These are phyloP conservation scores for Globisporangium middletonii DNA, from an alignment of 352 stramenopile genomes.

Conservation along the genomic window DNA sequence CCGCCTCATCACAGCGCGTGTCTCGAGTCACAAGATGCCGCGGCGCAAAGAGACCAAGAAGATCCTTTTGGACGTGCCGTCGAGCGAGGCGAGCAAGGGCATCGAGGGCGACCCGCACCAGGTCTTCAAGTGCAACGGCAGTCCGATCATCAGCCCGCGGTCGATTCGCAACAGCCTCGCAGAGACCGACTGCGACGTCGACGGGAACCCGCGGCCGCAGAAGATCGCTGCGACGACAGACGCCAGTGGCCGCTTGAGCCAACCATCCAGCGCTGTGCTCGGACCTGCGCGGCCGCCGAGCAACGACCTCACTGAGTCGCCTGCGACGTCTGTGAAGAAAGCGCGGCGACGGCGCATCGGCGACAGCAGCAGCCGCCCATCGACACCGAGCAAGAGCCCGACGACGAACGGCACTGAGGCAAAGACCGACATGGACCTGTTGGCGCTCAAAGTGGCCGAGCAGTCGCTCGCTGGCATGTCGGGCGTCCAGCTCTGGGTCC, in stretches of 20 bases:
- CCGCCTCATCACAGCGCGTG: slow-evolving; percentile 9
- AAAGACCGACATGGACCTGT: slow-evolving; percentile 11
- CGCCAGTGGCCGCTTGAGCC: not conserved
- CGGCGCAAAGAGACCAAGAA: slow-evolving; percentile 52
- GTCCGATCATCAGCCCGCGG: slow-evolving; percentile 59
- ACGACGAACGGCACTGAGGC: not conserved
- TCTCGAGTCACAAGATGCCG: slow-evolving; percentile 21
- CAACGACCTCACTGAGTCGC: slow-evolving; percentile 1
- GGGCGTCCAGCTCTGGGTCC: slow-evolving; percentile 63
- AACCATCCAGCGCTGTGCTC: not conserved
- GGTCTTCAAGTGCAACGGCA: slow-evolving; percentile 55
- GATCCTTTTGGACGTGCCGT: slow-evolving; percentile 33
- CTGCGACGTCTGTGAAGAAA: slow-evolving; percentile 4
- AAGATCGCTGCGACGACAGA: slow-evolving; percentile 12
- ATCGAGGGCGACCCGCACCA: slow-evolving; percentile 32
- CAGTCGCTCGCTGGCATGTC: slow-evolving; percentile 50
- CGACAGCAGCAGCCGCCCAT: slow-evolving; percentile 5
- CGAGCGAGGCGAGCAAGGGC: slow-evolving; percentile 11
- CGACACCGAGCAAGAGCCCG: slow-evolving; percentile 5
- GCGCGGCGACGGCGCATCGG: slow-evolving; percentile 7
- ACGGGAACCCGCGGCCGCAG: slow-evolving; percentile 31
- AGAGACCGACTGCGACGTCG: slow-evolving; percentile 43
- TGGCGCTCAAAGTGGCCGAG: slow-evolving; percentile 30
- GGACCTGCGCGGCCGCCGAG: slow-evolving; percentile 3
- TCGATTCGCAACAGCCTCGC: slow-evolving; percentile 60